phyloP scores from a whole-genome alignment of 2,329 filamentous ascomycete genomes.

The Coniochaeta ligniaria region DNA sequence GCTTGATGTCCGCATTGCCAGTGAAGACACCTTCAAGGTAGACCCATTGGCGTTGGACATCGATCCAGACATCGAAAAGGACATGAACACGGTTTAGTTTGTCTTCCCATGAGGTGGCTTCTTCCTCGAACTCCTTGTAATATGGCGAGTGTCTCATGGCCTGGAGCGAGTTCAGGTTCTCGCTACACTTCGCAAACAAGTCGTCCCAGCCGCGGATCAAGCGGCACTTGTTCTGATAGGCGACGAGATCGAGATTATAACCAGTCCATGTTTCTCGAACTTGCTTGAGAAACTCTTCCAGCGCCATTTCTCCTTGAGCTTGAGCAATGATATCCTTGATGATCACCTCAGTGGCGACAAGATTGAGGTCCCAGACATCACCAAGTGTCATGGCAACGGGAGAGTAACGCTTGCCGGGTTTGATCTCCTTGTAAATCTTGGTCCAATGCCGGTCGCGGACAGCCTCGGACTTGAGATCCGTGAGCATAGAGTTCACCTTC shows the following conservation, averaged over 20 bases:
- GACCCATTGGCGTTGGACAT: conserved; percentile 99
- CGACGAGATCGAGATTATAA: conserved; percentile 88
- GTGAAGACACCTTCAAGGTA: conserved; percentile 99
- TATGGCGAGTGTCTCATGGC: conserved; percentile 99
- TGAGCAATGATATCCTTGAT: conserved; percentile 92
- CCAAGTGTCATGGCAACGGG: conserved; percentile 93
- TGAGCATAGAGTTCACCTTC: conserved; percentile 82
- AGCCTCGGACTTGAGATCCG: conserved; percentile 91
- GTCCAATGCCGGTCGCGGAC: conserved; percentile 95
- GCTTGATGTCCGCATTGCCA: conserved; percentile 97
- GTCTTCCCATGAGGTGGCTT: conserved; percentile 94
- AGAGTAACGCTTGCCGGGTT: conserved; percentile 88
- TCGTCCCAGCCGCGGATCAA: conserved; percentile 98
- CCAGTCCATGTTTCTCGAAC: conserved; percentile 96
- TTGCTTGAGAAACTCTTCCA: conserved; percentile 95
- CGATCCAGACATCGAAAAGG: conserved; percentile 98
- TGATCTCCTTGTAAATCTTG: conserved; percentile 94
- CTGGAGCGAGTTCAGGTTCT: conserved; percentile 94
- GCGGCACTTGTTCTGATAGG: conserved; percentile 96
- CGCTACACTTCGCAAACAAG: conserved; percentile 95
- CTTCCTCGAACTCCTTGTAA: conserved; percentile 98
- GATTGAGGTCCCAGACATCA: conserved; percentile 95
- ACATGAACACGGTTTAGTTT: conserved; percentile 96
- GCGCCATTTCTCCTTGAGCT: conserved; percentile 94
- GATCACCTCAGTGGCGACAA: conserved; percentile 76